phyloP scores from a whole-genome alignment of 176 grass and related monocot species.

The Areca catechu region DNA sequence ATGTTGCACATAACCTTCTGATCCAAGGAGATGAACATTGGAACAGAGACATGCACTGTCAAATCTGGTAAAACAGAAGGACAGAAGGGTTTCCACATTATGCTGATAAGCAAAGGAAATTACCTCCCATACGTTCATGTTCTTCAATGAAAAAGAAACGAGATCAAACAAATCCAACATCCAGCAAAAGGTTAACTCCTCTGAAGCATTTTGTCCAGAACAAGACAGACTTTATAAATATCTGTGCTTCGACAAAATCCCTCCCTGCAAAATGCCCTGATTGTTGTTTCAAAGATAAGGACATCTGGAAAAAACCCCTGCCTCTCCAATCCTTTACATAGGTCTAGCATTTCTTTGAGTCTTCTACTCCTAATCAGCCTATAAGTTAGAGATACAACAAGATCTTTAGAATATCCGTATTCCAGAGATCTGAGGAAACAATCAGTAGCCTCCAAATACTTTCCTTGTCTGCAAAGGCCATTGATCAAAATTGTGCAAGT shows the following conservation, averaged over 20 bases:
- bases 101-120: no score
- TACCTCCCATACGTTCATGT: no score
- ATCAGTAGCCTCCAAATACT: conserved; percentile 33
- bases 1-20: no score
- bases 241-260: conserved; percentile 38
- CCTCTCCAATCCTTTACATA: conserved; percentile 31
- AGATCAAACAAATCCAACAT: no score
- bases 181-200: conserved; percentile 22
- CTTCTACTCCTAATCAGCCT: conserved; percentile 42
- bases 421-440: conserved; percentile 40
- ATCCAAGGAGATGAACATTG: no score
- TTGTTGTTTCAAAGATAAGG: conserved; percentile 35
- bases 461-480: conserved; percentile 41
- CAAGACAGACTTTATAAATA: conserved; percentile 25
- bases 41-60: no score
- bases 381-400: conserved; percentile 35
- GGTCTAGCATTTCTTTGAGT: conserved; percentile 26
- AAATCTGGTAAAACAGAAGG: no score
- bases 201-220: conserved; percentile 56
- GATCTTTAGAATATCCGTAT: conserved; percentile 34
- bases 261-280: conserved; percentile 43
- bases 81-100: no score
- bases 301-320: conserved; percentile 23
- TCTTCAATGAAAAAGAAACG: no score
- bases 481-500: conserved; percentile 53